A percentile compares a stretch with the other conserved stretches of the same genome.
These are phyloP conservation scores for Obba rivulosa DNA, from an alignment of 768 basidiomycete genomes.

Conservation along the genomic window DNA sequence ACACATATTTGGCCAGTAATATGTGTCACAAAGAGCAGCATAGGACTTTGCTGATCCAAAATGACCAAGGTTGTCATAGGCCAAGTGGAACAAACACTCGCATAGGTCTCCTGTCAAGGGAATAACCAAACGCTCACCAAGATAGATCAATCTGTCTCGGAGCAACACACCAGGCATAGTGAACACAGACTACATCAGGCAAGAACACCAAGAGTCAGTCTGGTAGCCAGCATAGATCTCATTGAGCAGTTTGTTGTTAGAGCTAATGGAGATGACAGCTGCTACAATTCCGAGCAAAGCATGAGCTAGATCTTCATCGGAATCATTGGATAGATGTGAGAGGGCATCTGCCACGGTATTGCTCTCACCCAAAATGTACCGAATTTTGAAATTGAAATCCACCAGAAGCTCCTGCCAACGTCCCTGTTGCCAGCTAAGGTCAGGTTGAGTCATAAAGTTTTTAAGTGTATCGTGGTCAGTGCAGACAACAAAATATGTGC, in stretches of 20 bases:
- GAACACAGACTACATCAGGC: no score
- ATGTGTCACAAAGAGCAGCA: conserved; percentile 7
- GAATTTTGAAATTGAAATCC: conserved; percentile 29
- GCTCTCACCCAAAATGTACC: conserved; percentile 32
- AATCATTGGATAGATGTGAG: conserved; percentile 22
- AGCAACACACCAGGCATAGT: neutral
- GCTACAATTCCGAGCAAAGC: no score
- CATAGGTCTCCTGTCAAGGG: conserved; percentile 9
- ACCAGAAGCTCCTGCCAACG: conserved; percentile 34
- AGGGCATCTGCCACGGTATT: conserved; percentile 38
- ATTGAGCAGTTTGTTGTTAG: conserved; percentile 2
- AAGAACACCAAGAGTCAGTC: conserved; percentile 2
- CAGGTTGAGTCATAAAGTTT: conserved; percentile 25
- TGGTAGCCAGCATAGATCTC: conserved; percentile 4
- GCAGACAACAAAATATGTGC: conserved; percentile 21
- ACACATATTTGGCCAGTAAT: conserved; percentile 27
- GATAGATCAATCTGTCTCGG: conserved; percentile 13
- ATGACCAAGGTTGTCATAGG: conserved; percentile 16
- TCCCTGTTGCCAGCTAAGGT: conserved; percentile 29
- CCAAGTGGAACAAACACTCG: conserved; percentile 10
- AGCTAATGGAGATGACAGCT: neutral
- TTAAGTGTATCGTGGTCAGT: conserved; percentile 35
- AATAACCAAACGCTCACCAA: conserved; percentile 17
- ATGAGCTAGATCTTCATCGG: neutral
- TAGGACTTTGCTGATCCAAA: conserved; percentile 16